Percentiles rank a stretch among this genome's conserved stretches.
phyloP scores from a whole-genome alignment of 768 basidiomycete species.

The Hirschioporus abietinus region DNA sequence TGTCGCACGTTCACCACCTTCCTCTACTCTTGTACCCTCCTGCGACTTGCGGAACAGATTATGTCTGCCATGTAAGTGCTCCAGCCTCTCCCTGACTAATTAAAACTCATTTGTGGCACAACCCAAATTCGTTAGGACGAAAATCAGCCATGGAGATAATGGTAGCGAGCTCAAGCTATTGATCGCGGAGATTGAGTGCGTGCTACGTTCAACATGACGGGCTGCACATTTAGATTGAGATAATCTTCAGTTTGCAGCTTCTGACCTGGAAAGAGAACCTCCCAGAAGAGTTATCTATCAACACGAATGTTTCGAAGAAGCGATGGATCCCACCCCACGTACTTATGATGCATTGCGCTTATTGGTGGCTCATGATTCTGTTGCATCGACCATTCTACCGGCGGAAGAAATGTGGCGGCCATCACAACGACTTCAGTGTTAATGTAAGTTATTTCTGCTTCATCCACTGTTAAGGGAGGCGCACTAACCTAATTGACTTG shows the following conservation, averaged over 20 bases:
- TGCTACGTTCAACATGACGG: conserved; percentile 2
- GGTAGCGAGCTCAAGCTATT: conserved; percentile 37
- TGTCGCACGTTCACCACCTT: conserved; percentile 30
- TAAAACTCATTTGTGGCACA: background rate
- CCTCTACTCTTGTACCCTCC: conserved; percentile 41
- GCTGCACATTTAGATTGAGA: background rate
- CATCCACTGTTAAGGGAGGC: background rate
- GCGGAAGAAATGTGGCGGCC: conserved; percentile 23
- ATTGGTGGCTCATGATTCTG: conserved; percentile 56
- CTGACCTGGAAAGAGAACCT: conserved; percentile 44
- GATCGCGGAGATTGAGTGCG: conserved; percentile 51
- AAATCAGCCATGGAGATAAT: conserved; percentile 32
- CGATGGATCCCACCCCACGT: conserved; percentile 46
- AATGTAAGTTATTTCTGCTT: conserved; percentile 32
- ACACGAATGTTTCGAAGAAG: conserved; percentile 20
- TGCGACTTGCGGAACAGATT: conserved; percentile 43
- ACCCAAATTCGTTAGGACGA: conserved; percentile 30
- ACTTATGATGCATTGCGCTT: conserved; percentile 50
- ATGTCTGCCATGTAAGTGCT: conserved; percentile 49
- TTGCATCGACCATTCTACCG: conserved; percentile 48
- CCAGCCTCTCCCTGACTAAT: background rate
- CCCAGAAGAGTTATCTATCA: conserved; percentile 44
- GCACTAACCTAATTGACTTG: conserved; percentile 9
- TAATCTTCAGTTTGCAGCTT: conserved; percentile 26
- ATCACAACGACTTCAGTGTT: conserved; percentile 34